Percentiles rank a stretch among this genome's conserved stretches.
phyloP scores from a whole-genome alignment of 805 yeast species.

The Candida khao-thaluensis region DNA sequence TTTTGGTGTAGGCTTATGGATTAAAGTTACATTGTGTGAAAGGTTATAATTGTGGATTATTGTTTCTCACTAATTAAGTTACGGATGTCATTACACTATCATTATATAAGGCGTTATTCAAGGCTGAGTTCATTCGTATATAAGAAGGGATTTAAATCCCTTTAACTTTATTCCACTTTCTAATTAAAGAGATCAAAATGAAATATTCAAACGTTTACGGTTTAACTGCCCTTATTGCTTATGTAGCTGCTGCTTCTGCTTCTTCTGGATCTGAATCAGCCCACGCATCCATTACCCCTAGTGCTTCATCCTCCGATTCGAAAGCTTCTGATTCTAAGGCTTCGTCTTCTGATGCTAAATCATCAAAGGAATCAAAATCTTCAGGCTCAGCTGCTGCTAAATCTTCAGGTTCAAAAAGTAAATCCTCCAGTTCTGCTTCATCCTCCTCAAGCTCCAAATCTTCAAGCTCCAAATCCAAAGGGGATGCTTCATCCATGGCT shows the following conservation, averaged over 20 bases:
- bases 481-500: conserved; percentile 10
- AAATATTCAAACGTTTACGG: conserved; percentile 13
- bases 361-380: conserved; percentile 1
- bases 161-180: too few species aligned
- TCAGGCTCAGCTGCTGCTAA: conserved; percentile 6
- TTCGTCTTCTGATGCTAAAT: conserved; percentile 4
- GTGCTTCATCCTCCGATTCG: neutral
- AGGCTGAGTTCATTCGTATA: conserved; percentile 5
- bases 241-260: conserved; percentile 9
- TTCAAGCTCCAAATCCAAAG: conserved; percentile 8
- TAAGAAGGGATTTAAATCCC: neutral
- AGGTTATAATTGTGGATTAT: too few species aligned
- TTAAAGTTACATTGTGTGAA: too few species aligned
- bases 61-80: too few species aligned
- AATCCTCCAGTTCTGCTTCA: conserved; percentile 4
- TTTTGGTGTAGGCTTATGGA: too few species aligned
- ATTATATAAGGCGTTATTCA: too few species aligned
- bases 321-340: neutral
- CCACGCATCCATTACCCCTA: conserved; percentile 1
- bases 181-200: too few species aligned
- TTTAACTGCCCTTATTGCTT: conserved; percentile 3
- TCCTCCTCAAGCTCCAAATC: conserved; percentile 4
- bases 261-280: conserved; percentile 10
- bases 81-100: too few species aligned
- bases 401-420: conserved; percentile 9